Base-by-base conservation (phyloP, 768 basidiomycete species). In the Boletus reticuloceps region DNA sequence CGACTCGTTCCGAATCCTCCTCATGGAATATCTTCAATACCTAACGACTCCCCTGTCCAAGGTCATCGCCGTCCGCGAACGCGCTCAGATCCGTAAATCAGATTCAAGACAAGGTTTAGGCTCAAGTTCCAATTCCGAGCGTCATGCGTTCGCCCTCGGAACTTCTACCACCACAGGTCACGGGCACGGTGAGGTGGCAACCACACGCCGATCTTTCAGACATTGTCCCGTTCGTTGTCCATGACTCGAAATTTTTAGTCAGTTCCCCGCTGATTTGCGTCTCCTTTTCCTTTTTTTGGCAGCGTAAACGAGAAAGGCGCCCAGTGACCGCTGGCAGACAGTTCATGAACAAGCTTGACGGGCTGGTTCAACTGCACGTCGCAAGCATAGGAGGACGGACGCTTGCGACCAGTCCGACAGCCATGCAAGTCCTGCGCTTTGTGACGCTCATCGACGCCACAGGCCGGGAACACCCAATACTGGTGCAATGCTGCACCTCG, bases 391-490 rank as follows among this genome's bases (percentile, higher is more conserved):
- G 42, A 9, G 46, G 54, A 1, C 53, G 58, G n/a, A 27, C 52
- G 17, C n/a, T 39, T n/a, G n/a, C 17, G 12, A 25, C 47, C 13
- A 60, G 63, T 31, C 66, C 60, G 8, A 63, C 65, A 2, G 60
- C 65, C 17, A 52, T 37, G 44, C 68, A 63, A 29, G 51, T 68
- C 0, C 53, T 66, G 25, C 56, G 53, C 2, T 67, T 58, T 38
- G 63, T 60, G 9, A 68, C 60, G 27, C 58, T 70, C 36, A 27
- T 68, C 31, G 68, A 68, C 27, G 66, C 60, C 1, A 68, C 68
- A 8, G 68, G 66, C 44, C 56, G 68, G 19, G 51, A 60, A 22
- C 66, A 68, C 40, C 63, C 60, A 25, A 65, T 68, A 56, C 40
- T 49, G 20, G 54, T 70, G 60, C 58, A 70, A 19, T 58, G 58